These are phyloP conservation scores for Brettanomyces naardenensis DNA, from an alignment of 805 yeast species.

Conservation along the genomic window DNA sequence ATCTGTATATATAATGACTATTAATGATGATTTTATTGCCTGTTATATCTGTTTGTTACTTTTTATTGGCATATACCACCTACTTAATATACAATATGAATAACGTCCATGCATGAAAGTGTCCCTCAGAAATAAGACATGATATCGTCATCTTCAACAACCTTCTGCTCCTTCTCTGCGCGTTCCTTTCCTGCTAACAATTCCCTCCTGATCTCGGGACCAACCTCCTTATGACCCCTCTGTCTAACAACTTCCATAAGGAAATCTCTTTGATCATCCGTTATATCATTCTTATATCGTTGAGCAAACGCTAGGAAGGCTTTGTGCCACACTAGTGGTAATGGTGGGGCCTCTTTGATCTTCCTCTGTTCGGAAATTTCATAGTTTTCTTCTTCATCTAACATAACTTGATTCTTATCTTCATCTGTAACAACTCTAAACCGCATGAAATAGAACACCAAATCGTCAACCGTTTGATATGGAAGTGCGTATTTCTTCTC, in stretches of 20 bases:
- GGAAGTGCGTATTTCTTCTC: conserved; percentile 97
- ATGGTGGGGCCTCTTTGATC: conserved; percentile 36
- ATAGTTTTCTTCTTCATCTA: conserved; percentile 21
- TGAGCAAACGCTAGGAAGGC: conserved; percentile 92
- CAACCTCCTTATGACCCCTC: conserved; percentile 80
- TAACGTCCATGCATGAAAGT: no score
- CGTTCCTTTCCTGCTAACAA: conserved; percentile 78
- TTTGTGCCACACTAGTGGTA: conserved; percentile 97
- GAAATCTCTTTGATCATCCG: conserved; percentile 97
- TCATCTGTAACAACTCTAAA: conserved; percentile 58
- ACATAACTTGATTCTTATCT: conserved; percentile 26
- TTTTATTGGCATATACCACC: no score
- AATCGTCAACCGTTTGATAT: conserved; percentile 89
- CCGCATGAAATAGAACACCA: conserved; percentile 89
- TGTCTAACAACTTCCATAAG: conserved; percentile 84
- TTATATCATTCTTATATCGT: conserved; percentile 92
- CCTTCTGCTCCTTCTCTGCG: conserved; percentile 13
- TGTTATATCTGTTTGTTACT: no score
- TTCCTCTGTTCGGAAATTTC: conserved; percentile 26
- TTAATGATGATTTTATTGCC: no score
- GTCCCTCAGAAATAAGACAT: conserved; percentile 24
- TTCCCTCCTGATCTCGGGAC: conserved; percentile 93
- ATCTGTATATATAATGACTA: no score
- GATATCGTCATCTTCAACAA: conserved; percentile 20
- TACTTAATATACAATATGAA: no score